Evolutionary conservation across 192 early-diverging fungal genomes (phyloP), one percentile per base, ranked within the genome.

Genomic region (Coemansia sp.): DNA sequence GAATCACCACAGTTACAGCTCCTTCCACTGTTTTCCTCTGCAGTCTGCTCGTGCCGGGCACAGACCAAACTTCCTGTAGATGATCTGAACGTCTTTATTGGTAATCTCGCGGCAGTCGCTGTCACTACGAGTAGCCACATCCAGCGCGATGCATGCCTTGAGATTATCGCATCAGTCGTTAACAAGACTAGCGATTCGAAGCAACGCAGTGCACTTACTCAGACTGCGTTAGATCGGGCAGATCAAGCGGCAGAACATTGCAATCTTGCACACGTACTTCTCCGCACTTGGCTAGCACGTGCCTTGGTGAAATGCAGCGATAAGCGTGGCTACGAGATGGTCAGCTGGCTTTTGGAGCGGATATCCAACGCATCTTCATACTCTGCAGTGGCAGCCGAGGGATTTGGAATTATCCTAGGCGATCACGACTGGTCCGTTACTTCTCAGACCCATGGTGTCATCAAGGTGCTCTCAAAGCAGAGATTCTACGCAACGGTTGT

Each of bases 401-500:
- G 84, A 2, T 85, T 95, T 34, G 81, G 81, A 46, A 75, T 91
- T 44, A 76, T 94, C n/a, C 81, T 92, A 15, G 83, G 87, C n/a
- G 87, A 88, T 37, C 82, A 86, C 59, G 57, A 68, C 18, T 81
- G 87, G 68, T 81, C 85, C 0, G 80, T 95, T 53, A 91, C 90
- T 37, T 85, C 86, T 43, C 55, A 79, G 19, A 79, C 84, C 0
- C 67, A 68, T 34, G 62, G 66, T 12, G 48, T 61, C 50, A 46
- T 79, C 11, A 80, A 86, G 80, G 63, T 89, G 13, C 67, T 98
- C 19, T 88, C 88, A 62, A 91, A 91, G 68, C 94, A 96, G 66
- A 76, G 87, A 21, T 89, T 96, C 58, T 96, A 92, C 63, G 83
- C 86, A 33, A 83, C 83, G 37, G 89, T 86, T 50, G 66, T 95